Evolutionary conservation across 176 grass and related monocot species (phyloP), one percentile per base, ranked within the genome.

Genomic region (Carex scoparia): DNA sequence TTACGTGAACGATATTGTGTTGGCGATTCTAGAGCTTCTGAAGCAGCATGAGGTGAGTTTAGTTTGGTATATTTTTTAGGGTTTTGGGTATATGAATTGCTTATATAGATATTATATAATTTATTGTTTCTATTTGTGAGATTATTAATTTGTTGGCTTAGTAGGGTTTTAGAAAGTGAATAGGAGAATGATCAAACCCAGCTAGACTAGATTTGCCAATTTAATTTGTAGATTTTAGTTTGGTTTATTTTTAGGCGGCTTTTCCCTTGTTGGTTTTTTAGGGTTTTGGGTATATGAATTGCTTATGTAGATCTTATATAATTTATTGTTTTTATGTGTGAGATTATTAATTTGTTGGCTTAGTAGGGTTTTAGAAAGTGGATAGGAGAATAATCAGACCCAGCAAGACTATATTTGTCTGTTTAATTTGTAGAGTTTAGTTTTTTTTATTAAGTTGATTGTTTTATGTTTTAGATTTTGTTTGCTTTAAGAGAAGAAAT

Each of bases 1-100:
- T 86, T 97, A 97, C 84, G 90, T 97, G 23, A 97, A 97, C 55
- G 94, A 97, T 65, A 94, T 94, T 79, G 94, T 97, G 1, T 88
- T 97, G 51, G 94, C 90, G 64, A 94, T 97, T 55, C 88, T 97
- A 15, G 92, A 94, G 88, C 84, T 97, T 63, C 86, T 97, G n/a
- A 94, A 92, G 61, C 54, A 38, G 1, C 90, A 97, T 55, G 81
- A 97, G 86, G 94, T 97, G 76, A 81, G 58, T 32, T 61, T 60
- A 32, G 10, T 83, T 42, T 76, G 38, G 48, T 76, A 19, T 76
- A 19, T 38, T 83, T 23, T 23, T 18, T 65, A n/a, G 35, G 30
- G 19, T 60, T 65, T 64, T 3, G 1, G 8, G 48, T 77, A 69
- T 71, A 32, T 78, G 27, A 2, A 15, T 77, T n/a, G 19, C 5